Base-by-base conservation (phyloP, 345 rosid species). In the rapeseed (Brassica napus) region DNA sequence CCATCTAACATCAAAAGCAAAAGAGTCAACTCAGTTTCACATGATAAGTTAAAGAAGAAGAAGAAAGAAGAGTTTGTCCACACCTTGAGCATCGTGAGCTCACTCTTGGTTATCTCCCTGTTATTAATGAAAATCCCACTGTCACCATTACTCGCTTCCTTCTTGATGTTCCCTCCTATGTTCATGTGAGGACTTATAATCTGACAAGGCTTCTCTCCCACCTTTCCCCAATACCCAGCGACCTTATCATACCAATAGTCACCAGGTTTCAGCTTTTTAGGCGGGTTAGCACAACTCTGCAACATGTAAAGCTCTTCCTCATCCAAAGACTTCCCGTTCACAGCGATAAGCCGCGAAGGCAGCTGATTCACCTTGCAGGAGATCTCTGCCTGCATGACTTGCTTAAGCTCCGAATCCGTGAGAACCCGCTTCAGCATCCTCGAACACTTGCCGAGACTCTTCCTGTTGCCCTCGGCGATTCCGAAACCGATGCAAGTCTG, bases 211-310 rank as follows among this genome's bases (percentile, higher is more conserved):
- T 85, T 88, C 57, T 86, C 78, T 71, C 97, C 99, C 57, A 94
- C 98, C 98, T 89, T 87, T 82, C 98, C 99, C 99, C 99, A 95
- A 6, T 84, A 87, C 66, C 99, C 98, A 77, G 91, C 82, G 7
- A 75, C 80, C 85, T 77, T 89, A 76, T 95, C 99, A 63, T 95
- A 95, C 98, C 99, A 91, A 87, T 93, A 93, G 70, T 0, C 0
- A 32, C 99, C 99, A 0, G 96, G 97, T 74, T 79, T 87, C 11
- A 95, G 83, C 61, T 83, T 89, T 78, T 84, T 89, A 2, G 99
- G 99, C 26, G 96, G 98, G 81, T 85, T 78, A 68, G 55, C 28
- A 59, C 94, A 89, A 81, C 76, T 82, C 85, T 83, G 98, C 88
- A 95, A 66, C 49, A 1, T 28, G 77, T 2, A 55, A 66, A 92